Conservation (phyloP, 148 eudicot genomes). For the Rhododendron griersonianum region DNA sequence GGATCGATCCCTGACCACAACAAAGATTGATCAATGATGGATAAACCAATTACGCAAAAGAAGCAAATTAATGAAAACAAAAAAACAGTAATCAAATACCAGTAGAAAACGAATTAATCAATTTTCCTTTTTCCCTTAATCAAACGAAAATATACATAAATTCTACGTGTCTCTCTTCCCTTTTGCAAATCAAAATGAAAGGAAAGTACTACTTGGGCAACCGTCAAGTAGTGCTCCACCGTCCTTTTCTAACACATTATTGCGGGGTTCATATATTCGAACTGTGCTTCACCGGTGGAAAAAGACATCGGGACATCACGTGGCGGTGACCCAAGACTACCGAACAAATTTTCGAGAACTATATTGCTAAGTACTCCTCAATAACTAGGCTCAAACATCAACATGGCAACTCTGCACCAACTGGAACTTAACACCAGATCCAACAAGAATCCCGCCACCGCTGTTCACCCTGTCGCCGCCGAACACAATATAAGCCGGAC, state of each 20-base stretch:
- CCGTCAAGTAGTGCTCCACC: background rate
- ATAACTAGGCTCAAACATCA: conserved; percentile 25
- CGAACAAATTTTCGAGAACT: too few species aligned
- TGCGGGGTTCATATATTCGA: too few species aligned
- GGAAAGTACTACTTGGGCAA: background rate
- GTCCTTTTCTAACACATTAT: too few species aligned
- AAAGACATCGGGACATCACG: too few species aligned
- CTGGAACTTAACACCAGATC: conserved; percentile 36
- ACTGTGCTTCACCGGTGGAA: too few species aligned
- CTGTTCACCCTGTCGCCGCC: conserved; percentile 25
- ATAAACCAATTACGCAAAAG: too few species aligned
- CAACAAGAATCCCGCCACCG: conserved; percentile 17
- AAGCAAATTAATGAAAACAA: too few species aligned
- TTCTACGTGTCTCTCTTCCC: background rate
- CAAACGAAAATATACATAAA: background rate
- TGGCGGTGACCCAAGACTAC: too few species aligned
- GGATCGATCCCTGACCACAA: too few species aligned
- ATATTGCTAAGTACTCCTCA: too few species aligned
- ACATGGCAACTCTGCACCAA: conserved; percentile 32
- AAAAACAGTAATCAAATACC: background rate
- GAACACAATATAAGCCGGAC: conserved; percentile 44
- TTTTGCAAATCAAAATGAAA: background rate
- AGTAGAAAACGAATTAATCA: background rate
- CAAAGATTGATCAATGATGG: too few species aligned
- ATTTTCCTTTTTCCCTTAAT: background rate